Conservation (phyloP, 805 yeast genomes). For the Metschnikowia baotianmanensis region DNA sequence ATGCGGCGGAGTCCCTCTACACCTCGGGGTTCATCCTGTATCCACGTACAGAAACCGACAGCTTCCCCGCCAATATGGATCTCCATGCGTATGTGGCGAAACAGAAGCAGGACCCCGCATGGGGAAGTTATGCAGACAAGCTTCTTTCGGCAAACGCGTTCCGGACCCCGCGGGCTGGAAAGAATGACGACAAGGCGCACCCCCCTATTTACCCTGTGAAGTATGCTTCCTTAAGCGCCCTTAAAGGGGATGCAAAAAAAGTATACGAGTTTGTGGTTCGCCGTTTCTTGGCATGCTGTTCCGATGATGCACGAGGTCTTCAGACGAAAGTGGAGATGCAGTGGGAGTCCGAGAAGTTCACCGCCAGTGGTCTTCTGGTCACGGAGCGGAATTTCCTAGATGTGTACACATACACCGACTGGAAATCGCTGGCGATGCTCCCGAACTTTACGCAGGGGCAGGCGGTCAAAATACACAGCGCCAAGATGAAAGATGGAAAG, state of each 20-base stretch:
- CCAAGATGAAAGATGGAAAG: constrained; percentile 66
- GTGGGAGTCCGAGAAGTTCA: constrained; percentile 80
- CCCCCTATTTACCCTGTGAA: constrained; percentile 95
- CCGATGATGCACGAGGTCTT: constrained; percentile 83
- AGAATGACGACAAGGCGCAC: constrained; percentile 91
- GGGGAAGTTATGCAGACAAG: constrained; percentile 70
- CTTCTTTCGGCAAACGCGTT: constrained; percentile 41
- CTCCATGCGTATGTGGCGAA: constrained; percentile 56
- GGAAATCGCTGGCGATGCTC: constrained; percentile 66
- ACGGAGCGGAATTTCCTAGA: constrained; percentile 74
- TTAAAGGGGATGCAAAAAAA: constrained; percentile 50
- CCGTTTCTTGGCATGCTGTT: constrained; percentile 87
- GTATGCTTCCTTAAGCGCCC: constrained; percentile 33
- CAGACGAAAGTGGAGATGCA: constrained; percentile 57
- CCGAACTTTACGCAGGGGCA: constrained; percentile 66
- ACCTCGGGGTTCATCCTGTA: constrained; percentile 85
- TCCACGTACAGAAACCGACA: constrained; percentile 97
- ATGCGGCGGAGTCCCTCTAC: constrained; percentile 79
- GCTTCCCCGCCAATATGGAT: constrained; percentile 76
- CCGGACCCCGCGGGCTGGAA: constrained; percentile 73
- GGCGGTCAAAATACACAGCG: constrained; percentile 49
- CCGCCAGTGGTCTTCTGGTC: constrained; percentile 72
- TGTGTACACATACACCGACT: constrained; percentile 71
- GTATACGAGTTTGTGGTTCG: constrained; percentile 87
- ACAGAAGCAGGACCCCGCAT: constrained; percentile 52